A percentile compares a stretch with the other conserved stretches of the same genome.
These are phyloP conservation scores for Dictyostelium citrinum DNA, from an alignment of 78 protist species.

Conservation along the genomic window DNA sequence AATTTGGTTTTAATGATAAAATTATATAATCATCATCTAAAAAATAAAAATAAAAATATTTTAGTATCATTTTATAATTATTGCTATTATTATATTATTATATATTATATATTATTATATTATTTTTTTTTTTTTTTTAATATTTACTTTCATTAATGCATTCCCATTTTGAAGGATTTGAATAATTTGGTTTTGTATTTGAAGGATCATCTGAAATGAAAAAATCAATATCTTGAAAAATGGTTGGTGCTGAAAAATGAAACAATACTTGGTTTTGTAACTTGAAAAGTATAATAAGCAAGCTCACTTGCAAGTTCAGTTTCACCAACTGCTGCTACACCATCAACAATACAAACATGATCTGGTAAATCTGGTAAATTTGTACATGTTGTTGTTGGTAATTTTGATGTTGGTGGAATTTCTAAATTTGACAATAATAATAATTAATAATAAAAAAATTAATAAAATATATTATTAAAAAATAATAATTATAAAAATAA, in stretches of 20 bases:
- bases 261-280: background rate
- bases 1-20: conserved; percentile 21
- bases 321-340: background rate
- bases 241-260: conserved; percentile 30
- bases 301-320: background rate
- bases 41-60: background rate
- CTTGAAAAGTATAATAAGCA: conserved; percentile 11
- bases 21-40: conserved; percentile 51
- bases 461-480: background rate
- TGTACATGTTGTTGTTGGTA: background rate
- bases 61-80: no score
- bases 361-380: background rate
- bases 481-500: background rate
- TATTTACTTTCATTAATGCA: conserved; percentile 7
- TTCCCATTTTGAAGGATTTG: background rate
- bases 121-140: background rate
- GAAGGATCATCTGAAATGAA: conserved; percentile 36
- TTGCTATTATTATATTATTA: no score
- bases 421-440: background rate
- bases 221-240: conserved; percentile 49
- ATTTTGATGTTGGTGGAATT: conserved; percentile 4
- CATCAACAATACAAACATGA: conserved; percentile 50
- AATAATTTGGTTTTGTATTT: background rate
- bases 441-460: background rate
- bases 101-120: no score